Evolutionary conservation across 169 alveolate species (phyloP).

Genomic region (Theileria equi): DNA sequence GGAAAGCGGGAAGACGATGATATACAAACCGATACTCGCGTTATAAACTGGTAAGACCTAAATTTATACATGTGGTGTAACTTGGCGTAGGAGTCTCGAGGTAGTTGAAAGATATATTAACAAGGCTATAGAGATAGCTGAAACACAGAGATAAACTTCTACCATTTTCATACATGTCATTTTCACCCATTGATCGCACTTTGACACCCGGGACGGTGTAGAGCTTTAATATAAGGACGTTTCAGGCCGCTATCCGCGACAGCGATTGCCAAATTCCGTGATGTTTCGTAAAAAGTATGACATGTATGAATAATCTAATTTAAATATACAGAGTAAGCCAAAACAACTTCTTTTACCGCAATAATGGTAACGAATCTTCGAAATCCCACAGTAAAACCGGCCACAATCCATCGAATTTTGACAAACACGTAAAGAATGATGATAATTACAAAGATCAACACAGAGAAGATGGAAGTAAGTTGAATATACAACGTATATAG

Average conservation of each 20-base stretch:
- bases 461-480: too few relatives aligned
- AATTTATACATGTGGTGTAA: constrained; percentile 16
- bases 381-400: constrained; percentile 5
- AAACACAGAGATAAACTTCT: not conserved
- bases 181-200: not conserved
- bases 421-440: not conserved
- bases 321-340: constrained; percentile 8
- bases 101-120: constrained; percentile 46
- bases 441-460: constrained; percentile 1
- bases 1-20: constrained; percentile 53
- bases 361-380: constrained; percentile 7
- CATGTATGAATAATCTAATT: not conserved
- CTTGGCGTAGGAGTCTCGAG: constrained; percentile 39
- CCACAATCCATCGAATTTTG: constrained; percentile 1
- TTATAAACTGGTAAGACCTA: constrained; percentile 36
- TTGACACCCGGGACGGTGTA: too few relatives aligned
- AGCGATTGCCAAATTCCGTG: not conserved
- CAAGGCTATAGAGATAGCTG: constrained; percentile 26
- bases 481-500: not conserved
- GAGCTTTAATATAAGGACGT: too few relatives aligned
- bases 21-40: constrained; percentile 38
- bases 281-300: constrained; percentile 2
- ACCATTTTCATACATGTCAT: not conserved
- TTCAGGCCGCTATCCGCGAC: too few relatives aligned
- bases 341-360: constrained; percentile 10